phyloP scores from a whole-genome alignment of 1,284 basidiomycete genomes.

The Cronartium ribicola region DNA sequence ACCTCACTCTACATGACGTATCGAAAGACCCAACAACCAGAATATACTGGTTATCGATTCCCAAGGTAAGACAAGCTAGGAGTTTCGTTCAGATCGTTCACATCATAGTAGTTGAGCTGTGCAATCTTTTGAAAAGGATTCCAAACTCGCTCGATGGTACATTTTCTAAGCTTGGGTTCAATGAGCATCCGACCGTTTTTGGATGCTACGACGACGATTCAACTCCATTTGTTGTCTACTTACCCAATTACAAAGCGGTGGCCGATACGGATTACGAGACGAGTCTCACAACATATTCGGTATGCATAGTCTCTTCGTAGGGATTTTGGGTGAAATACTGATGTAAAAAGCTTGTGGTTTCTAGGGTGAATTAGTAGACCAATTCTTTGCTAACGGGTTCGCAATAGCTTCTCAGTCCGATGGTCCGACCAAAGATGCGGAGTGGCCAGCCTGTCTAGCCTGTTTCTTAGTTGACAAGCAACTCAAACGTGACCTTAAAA shows the following conservation, averaged over 20 bases:
- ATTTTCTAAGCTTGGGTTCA: constrained; percentile 23
- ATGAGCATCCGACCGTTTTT: constrained; percentile 33
- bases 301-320: not conserved
- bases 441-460: constrained; percentile 32
- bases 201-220: constrained; percentile 12
- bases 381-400: constrained; percentile 30
- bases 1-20: constrained; percentile 34
- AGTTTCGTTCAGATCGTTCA: not conserved
- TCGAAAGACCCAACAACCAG: constrained; percentile 16
- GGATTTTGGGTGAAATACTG: not conserved
- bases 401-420: constrained; percentile 29
- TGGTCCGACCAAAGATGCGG: constrained; percentile 14
- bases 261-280: constrained; percentile 17
- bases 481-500: not conserved
- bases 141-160: constrained; percentile 32
- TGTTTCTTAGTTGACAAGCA: constrained; percentile 35
- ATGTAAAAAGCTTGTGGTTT: not conserved
- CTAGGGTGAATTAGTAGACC: constrained; percentile 26
- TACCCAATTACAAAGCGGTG: constrained; percentile 35
- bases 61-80: constrained; percentile 23
- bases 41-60: constrained; percentile 16
- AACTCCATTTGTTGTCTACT: constrained; percentile 26
- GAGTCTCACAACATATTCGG: not conserved
- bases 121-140: constrained; percentile 20
- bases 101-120: not conserved